Evolutionary conservation across 305 asterid species (phyloP).

Genomic region (Fraxinus greggii): DNA sequence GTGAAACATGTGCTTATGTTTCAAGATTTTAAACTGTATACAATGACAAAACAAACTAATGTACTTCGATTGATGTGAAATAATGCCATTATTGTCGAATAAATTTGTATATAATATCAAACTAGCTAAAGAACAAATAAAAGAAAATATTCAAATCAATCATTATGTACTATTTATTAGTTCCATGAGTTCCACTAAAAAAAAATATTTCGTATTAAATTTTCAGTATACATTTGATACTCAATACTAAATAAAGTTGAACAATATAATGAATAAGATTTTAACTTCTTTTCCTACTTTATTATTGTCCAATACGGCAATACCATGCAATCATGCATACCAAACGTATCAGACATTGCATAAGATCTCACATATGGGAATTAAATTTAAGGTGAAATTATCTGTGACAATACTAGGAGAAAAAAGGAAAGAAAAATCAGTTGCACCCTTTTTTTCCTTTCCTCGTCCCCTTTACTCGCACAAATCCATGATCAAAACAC

Average conservation of each 20-base stretch:
- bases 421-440: too few species aligned
- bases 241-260: neutral
- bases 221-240: neutral
- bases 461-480: neutral
- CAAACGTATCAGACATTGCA: neutral
- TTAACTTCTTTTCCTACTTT: neutral
- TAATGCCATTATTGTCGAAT: neutral
- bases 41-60: neutral
- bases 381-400: neutral
- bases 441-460: neutral
- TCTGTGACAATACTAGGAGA: neutral
- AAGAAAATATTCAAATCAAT: neutral
- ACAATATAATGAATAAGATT: neutral
- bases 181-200: neutral
- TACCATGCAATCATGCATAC: neutral
- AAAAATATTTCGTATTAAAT: neutral
- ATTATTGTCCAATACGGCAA: neutral
- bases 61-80: neutral
- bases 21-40: neutral
- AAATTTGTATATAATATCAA: neutral
- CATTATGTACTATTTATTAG: neutral
- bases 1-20: neutral
- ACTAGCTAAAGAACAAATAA: neutral
- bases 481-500: neutral
- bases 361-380: neutral